Base-by-base conservation (phyloP, 768 basidiomycete genomes). In the Amanita muscaria region DNA sequence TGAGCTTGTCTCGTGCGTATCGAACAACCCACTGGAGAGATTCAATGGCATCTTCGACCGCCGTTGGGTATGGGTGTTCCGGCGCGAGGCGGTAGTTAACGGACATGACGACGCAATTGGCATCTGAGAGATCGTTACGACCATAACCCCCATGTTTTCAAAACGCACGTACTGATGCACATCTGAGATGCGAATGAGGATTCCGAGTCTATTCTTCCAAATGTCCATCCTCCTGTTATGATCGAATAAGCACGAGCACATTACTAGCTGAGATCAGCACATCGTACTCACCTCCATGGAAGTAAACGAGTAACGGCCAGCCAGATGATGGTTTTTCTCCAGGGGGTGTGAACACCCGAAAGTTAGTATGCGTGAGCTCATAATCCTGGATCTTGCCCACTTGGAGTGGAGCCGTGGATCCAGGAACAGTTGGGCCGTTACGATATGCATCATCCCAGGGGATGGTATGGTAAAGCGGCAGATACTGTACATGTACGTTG, bases 1-100 rank as follows among this genome's bases (percentile, higher is more conserved):
- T 61, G 15, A 86, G 66, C 19, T 64, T 56, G 2, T 56, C 53
- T 15, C 62, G 57, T 1, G 78, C 83, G 24, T 78, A 59, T 35
- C 56, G 53, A 45, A 72, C 53, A 3, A 81, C 71, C 80, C 83
- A 87, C 34, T 73, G 58, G 2, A 87, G 63, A 3, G 82, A 65
- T 31, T 81, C 80, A n/a, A 83, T 56, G 0, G 81, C 76, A 52
- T 86, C 84, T 18, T 82, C 74, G 0, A 84, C 77, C 0, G 83
- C 83, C 2, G 77, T 73, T 3, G 84, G 85, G 50, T 83, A 86
- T 5, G 74, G 73, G 44, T 79, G 47, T 52, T 88, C 85, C 0
- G 85, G 85, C 0, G 77, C 82, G 8, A 86, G 69, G 3, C 83
- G 76, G 53, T 87, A 86, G 54, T 83, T 76, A 12, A 87, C 80